Percentiles rank a stretch among this genome's conserved stretches.
phyloP scores from a whole-genome alignment of 306 rosid species.

The Canavalia ensiformis region DNA sequence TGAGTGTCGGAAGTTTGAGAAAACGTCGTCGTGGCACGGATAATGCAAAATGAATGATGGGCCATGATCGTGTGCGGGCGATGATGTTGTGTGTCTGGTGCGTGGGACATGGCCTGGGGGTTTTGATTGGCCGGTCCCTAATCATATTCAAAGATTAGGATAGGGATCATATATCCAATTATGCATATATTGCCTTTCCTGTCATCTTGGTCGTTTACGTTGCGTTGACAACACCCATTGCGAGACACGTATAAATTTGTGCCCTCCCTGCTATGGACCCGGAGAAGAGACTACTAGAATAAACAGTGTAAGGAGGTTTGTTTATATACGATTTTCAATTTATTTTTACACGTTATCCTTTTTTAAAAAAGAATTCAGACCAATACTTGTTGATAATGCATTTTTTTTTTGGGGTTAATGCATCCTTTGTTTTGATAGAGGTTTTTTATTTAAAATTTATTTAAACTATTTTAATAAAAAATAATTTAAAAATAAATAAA shows the following conservation, averaged over 20 bases:
- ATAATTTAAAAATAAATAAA: too few species aligned
- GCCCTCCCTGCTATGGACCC: neutral
- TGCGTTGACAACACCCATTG: neutral
- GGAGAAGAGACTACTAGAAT: neutral
- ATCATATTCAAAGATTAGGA: slow-evolving; percentile 16
- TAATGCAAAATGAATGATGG: slow-evolving; percentile 13
- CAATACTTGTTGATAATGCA: too few species aligned
- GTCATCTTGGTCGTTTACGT: neutral
- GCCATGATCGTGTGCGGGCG: slow-evolving; percentile 13
- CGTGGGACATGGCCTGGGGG: neutral
- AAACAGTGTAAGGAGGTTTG: neutral
- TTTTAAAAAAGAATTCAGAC: too few species aligned
- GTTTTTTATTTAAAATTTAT: too few species aligned
- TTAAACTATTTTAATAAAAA: too few species aligned
- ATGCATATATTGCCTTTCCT: neutral
- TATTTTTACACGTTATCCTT: too few species aligned
- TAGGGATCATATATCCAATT: slow-evolving; percentile 1
- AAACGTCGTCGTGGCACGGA: slow-evolving; percentile 24
- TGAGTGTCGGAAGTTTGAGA: neutral
- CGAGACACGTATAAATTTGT: slow-evolving; percentile 6
- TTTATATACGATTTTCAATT: too few species aligned
- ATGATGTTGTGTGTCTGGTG: slow-evolving; percentile 20
- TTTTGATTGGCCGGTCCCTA: slow-evolving; percentile 18
- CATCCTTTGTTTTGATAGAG: too few species aligned
- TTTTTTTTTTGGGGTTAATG: too few species aligned